phyloP scores from a whole-genome alignment of 2,329 filamentous ascomycete species.

The Sporothrix variecibatus region DNA sequence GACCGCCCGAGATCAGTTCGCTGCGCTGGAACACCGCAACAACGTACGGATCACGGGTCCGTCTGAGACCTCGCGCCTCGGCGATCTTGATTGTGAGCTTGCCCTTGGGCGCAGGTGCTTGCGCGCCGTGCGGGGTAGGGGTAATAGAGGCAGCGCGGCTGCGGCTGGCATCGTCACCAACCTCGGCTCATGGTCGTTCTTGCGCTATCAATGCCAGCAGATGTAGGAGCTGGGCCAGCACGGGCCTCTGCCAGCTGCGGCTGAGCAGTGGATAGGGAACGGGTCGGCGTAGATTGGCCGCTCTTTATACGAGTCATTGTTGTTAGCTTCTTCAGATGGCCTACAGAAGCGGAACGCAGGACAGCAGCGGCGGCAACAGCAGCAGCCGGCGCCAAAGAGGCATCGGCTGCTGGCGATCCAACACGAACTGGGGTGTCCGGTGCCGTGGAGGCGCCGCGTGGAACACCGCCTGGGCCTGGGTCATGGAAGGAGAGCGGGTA shows the following conservation, averaged over 20 bases:
- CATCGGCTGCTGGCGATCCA: slow-evolving; percentile 32
- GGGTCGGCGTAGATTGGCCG: slow-evolving; percentile 85
- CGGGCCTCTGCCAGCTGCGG: slow-evolving; percentile 45
- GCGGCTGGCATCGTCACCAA: slow-evolving; percentile 39
- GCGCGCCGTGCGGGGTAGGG: slow-evolving; percentile 55
- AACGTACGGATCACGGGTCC: slow-evolving; percentile 87
- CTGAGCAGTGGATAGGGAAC: slow-evolving; percentile 71
- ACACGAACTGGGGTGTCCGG: slow-evolving; percentile 33
- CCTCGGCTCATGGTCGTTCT: slow-evolving; percentile 36
- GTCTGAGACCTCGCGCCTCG: slow-evolving; percentile 79
- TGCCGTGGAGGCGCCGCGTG: slow-evolving; percentile 22
- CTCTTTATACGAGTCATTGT: slow-evolving; percentile 79
- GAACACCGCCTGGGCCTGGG: not conserved
- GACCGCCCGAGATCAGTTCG: slow-evolving; percentile 90
- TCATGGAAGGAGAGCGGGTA: slow-evolving; percentile 14
- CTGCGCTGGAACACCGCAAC: slow-evolving; percentile 96
- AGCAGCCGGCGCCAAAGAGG: slow-evolving; percentile 1
- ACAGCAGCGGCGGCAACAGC: slow-evolving; percentile 36
- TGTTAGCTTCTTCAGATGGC: slow-evolving; percentile 86
- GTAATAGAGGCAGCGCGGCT: slow-evolving; percentile 57
- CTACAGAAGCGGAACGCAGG: slow-evolving; percentile 61
- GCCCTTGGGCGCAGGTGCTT: slow-evolving; percentile 74
- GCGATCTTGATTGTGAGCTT: slow-evolving; percentile 87
- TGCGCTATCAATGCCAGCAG: slow-evolving; percentile 31
- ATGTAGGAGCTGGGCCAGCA: not conserved